These are phyloP conservation scores for Alternaria longipes DNA, from an alignment of 2,329 filamentous ascomycete species.

Conservation along the genomic window DNA sequence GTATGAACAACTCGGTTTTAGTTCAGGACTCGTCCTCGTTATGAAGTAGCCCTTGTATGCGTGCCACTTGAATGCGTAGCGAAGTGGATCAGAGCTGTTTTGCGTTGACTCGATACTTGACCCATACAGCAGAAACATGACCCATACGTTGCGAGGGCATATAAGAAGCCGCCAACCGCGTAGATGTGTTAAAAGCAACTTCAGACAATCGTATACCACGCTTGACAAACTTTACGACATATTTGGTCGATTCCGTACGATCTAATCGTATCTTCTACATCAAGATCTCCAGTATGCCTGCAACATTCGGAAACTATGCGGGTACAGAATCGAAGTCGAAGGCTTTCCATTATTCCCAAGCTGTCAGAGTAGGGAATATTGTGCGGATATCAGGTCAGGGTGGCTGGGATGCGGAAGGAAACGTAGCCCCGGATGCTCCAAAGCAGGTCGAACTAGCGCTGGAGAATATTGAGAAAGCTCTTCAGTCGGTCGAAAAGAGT, in stretches of 20 bases:
- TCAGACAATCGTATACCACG: not conserved
- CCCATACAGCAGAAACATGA: not conserved
- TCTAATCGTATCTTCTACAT: not conserved
- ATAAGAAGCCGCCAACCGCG: not conserved
- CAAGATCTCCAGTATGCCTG: not conserved
- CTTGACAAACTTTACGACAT: not conserved
- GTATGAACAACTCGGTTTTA: not conserved
- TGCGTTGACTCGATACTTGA: not conserved
- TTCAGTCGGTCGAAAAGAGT: constrained; percentile 13
- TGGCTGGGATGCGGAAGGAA: constrained; percentile 22
- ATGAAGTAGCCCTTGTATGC: not conserved
- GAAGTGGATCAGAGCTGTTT: not conserved
- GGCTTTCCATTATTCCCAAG: constrained; percentile 23
- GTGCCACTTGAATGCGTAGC: not conserved
- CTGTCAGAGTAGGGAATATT: constrained; percentile 20
- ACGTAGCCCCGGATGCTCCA: constrained; percentile 11
- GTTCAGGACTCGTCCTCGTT: not conserved
- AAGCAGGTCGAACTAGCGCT: constrained; percentile 53
- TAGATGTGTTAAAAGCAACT: not conserved
- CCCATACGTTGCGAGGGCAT: not conserved
- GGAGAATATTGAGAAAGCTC: constrained; percentile 62
- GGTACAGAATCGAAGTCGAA: constrained; percentile 17
- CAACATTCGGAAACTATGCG: constrained; percentile 14
- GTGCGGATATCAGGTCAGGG: constrained; percentile 26
- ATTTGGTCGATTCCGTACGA: not conserved